Evolutionary conservation across 805 yeast genomes (phyloP).

Genomic region (Starmerella stellata): DNA sequence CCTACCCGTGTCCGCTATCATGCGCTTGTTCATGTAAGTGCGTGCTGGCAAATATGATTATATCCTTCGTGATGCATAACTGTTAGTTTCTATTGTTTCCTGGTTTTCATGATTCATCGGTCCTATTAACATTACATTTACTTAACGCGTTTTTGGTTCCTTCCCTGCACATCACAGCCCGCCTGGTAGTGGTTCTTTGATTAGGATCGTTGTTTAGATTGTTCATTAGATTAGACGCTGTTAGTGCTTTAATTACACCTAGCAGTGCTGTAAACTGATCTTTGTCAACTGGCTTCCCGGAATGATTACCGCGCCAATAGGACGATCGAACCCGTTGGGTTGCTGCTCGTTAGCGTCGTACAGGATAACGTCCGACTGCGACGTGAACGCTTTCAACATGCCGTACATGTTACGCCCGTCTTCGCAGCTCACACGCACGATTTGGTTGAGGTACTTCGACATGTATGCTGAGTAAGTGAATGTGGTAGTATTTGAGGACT

Average conservation of each 20-base stretch:
- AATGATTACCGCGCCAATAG: slow-evolving; percentile 22
- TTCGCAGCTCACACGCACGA: slow-evolving; percentile 18
- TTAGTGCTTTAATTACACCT: no score
- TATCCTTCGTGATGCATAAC: no score
- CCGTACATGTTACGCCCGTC: slow-evolving; percentile 24
- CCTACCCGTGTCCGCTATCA: no score
- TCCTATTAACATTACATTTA: no score
- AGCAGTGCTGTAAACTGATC: slow-evolving; percentile 16
- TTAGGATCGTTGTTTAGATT: neutral
- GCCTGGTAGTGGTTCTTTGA: no score
- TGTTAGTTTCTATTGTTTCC: no score
- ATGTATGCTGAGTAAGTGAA: neutral
- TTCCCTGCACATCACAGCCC: no score
- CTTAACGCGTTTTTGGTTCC: no score
- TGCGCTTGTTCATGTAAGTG: no score
- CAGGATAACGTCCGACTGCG: slow-evolving; percentile 21
- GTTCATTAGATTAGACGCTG: neutral
- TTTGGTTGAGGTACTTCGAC: neutral
- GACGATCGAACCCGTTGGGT: slow-evolving; percentile 15
- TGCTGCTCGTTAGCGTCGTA: slow-evolving; percentile 21
- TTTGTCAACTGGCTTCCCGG: slow-evolving; percentile 19
- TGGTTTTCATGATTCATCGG: no score
- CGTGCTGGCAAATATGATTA: no score
- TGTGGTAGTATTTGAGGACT: no score
- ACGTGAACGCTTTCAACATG: slow-evolving; percentile 19